A percentile compares a stretch with the other conserved stretches of the same genome.
Evolutionary conservation across 768 basidiomycete species (phyloP).

Genomic region (Mycena metata): DNA sequence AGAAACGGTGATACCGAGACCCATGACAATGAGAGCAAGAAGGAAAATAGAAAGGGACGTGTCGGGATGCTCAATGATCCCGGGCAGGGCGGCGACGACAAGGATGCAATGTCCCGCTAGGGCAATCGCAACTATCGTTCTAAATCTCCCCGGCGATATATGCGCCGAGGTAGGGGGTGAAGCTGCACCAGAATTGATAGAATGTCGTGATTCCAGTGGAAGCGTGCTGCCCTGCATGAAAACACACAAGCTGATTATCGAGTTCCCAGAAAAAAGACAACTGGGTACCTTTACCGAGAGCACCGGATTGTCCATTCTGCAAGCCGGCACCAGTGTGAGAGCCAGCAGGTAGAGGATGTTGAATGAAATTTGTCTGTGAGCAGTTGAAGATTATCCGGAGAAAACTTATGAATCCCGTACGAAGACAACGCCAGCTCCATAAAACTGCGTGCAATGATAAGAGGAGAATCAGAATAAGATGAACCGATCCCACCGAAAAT

Average conservation of each 20-base stretch:
- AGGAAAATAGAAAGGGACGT: slow-evolving; percentile 67
- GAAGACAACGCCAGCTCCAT: slow-evolving; percentile 35
- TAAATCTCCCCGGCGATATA: slow-evolving; percentile 83
- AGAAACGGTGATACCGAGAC: slow-evolving; percentile 49
- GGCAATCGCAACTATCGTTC: slow-evolving; percentile 74
- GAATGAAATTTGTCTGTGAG: slow-evolving; percentile 75
- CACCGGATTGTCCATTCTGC: slow-evolving; percentile 71
- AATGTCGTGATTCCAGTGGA: slow-evolving; percentile 81
- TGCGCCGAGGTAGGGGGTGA: slow-evolving; percentile 77
- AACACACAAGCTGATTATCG: too few species aligned
- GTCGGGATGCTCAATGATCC: slow-evolving; percentile 66
- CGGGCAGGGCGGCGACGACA: slow-evolving; percentile 57
- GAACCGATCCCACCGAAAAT: slow-evolving; percentile 66
- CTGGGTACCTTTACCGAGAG: slow-evolving; percentile 62
- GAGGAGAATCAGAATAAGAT: not conserved
- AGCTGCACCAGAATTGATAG: slow-evolving; percentile 79
- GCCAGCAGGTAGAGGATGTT: slow-evolving; percentile 74
- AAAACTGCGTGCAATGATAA: slow-evolving; percentile 17
- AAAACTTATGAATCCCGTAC: not conserved
- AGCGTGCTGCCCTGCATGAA: slow-evolving; percentile 65
- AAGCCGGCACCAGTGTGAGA: slow-evolving; percentile 77
- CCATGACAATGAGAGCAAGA: slow-evolving; percentile 74
- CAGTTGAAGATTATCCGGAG: not conserved
- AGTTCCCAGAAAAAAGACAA: too few species aligned
- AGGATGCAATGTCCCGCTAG: slow-evolving; percentile 50